phyloP scores from a whole-genome alignment of 208 protist genomes.

The Leishmania martiniquensis region DNA sequence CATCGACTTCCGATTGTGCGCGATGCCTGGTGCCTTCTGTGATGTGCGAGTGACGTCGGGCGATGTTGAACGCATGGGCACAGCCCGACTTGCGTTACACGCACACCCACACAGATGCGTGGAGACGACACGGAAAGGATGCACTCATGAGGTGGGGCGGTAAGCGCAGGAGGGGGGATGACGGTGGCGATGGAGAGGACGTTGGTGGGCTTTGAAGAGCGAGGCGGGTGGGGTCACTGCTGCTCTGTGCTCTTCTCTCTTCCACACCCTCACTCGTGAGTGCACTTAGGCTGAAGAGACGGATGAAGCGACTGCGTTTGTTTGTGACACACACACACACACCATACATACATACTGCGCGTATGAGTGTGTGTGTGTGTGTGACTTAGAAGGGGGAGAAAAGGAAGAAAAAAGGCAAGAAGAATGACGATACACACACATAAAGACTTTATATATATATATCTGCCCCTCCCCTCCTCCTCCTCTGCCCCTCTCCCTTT shows the following conservation, averaged over 20 bases:
- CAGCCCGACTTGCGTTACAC: background rate
- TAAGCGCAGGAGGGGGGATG: background rate
- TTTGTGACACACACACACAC: background rate
- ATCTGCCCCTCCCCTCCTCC: background rate
- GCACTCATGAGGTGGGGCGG: background rate
- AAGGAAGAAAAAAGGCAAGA: background rate
- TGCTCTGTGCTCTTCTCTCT: background rate
- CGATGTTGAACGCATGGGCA: background rate
- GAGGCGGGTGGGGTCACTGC: background rate
- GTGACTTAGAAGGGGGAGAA: background rate
- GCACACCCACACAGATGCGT: background rate
- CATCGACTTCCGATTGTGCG: background rate
- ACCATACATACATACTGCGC: background rate
- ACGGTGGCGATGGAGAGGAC: background rate
- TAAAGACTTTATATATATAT: background rate
- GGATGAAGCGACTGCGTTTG: background rate
- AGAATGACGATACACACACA: background rate
- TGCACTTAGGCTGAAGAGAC: background rate
- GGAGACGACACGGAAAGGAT: background rate
- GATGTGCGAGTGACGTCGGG: background rate
- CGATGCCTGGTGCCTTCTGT: background rate
- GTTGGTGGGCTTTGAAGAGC: background rate
- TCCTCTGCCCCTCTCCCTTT: background rate
- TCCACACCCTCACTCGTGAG: background rate
- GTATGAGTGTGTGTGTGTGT: background rate